A percentile compares a stretch with the other conserved stretches of the same genome.
phyloP scores from a whole-genome alignment of 139 green algal genomes.

The Tetraselmis striata region DNA sequence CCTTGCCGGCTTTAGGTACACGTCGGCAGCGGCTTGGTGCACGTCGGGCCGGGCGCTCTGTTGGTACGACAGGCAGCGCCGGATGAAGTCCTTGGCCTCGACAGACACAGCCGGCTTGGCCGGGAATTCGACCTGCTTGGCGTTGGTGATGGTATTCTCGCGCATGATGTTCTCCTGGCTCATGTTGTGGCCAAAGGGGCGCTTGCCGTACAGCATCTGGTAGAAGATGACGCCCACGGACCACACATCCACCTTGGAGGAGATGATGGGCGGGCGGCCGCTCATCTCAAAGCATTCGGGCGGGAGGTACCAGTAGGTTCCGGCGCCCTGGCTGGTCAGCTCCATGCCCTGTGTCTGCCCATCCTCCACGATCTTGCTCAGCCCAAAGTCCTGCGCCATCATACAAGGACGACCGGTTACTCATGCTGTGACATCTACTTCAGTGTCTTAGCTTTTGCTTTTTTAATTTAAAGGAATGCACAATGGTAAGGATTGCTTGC shows the following conservation, averaged over 20 bases:
- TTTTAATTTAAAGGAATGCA: too few species aligned
- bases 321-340: slow-evolving; percentile 88
- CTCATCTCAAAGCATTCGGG: slow-evolving; percentile 66
- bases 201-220: slow-evolving; percentile 86
- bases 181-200: slow-evolving; percentile 75
- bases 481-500: neutral
- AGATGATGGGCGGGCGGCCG: slow-evolving; percentile 57
- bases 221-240: slow-evolving; percentile 86
- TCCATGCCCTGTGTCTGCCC: slow-evolving; percentile 77
- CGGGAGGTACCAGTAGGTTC: slow-evolving; percentile 91
- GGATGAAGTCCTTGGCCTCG: slow-evolving; percentile 81
- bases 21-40: neutral
- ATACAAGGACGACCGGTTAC: neutral
- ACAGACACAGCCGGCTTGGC: slow-evolving; percentile 63
- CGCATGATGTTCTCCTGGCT: slow-evolving; percentile 82
- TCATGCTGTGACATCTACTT: neutral
- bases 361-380: slow-evolving; percentile 83
- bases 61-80: neutral
- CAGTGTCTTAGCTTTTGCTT: neutral
- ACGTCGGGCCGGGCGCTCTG: neutral
- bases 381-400: slow-evolving; percentile 78
- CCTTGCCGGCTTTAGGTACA: neutral
- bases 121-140: slow-evolving; percentile 45
- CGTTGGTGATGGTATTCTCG: slow-evolving; percentile 49
- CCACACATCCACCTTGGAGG: slow-evolving; percentile 95